These are phyloP conservation scores for Phytophthora hybrid DNA, from an alignment of 352 stramenopile species.

Conservation along the genomic window DNA sequence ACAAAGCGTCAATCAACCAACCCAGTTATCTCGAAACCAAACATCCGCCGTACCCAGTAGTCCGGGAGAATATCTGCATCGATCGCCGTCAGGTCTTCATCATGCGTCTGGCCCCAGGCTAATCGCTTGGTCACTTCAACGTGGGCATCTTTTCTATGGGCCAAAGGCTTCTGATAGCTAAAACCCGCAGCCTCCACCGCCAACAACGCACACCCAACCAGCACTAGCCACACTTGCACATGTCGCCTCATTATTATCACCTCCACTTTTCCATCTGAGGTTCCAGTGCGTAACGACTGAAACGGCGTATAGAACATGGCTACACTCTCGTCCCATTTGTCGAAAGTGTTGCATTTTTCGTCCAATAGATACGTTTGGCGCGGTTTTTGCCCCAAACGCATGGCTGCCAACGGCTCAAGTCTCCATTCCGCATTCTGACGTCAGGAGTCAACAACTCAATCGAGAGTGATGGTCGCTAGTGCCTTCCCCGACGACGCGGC, in stretches of 20 bases:
- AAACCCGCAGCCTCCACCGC: background rate
- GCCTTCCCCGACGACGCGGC: slow-evolving; percentile 33
- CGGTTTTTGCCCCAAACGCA: slow-evolving; percentile 19
- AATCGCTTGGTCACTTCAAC: slow-evolving; percentile 14
- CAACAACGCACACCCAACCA: slow-evolving; percentile 1
- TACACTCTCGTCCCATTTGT: slow-evolving; percentile 29
- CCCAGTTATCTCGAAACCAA: background rate
- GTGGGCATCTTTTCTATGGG: slow-evolving; percentile 6
- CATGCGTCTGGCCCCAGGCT: slow-evolving; percentile 8
- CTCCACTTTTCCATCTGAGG: background rate
- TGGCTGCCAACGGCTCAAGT: slow-evolving; percentile 11
- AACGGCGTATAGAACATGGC: slow-evolving; percentile 19
- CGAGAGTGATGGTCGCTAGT: slow-evolving; percentile 67
- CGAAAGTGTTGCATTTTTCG: slow-evolving; percentile 4
- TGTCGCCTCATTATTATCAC: background rate
- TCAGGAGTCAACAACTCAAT: background rate
- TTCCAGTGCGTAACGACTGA: slow-evolving; percentile 4
- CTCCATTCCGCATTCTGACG: slow-evolving; percentile 31
- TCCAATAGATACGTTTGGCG: slow-evolving; percentile 24
- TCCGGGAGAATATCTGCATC: slow-evolving; percentile 59
- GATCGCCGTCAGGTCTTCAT: slow-evolving; percentile 31
- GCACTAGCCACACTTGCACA: slow-evolving; percentile 2
- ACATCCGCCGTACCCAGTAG: slow-evolving; percentile 46
- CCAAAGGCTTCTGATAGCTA: background rate
- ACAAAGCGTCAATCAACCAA: background rate